A percentile compares a stretch with the other conserved stretches of the same genome.
These are phyloP conservation scores for Tricholoma sp. DNA, from an alignment of 768 basidiomycete genomes.

Conservation along the genomic window DNA sequence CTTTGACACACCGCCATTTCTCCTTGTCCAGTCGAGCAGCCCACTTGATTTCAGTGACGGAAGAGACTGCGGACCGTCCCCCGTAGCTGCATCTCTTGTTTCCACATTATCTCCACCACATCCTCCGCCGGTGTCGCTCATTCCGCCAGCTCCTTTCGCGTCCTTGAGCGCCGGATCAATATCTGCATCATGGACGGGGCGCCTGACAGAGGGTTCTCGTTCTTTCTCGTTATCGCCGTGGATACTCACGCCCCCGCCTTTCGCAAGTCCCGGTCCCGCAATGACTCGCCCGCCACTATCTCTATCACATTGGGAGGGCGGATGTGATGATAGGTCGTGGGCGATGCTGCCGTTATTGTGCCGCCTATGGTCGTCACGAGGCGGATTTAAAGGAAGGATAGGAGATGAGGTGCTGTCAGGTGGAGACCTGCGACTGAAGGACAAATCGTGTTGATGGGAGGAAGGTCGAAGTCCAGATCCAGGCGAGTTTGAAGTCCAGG, in stretches of 20 bases:
- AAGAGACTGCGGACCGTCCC: constrained; percentile 40
- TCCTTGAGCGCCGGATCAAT: constrained; percentile 9
- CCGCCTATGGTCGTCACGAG: constrained; percentile 30
- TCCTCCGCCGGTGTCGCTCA: neutral
- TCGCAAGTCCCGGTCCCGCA: constrained; percentile 15
- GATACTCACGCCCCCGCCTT: constrained; percentile 17
- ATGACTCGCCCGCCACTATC: constrained; percentile 15
- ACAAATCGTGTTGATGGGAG: constrained; percentile 26
- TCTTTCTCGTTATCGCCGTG: constrained; percentile 20
- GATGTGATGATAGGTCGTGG: constrained; percentile 3
- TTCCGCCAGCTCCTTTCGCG: constrained; percentile 4
- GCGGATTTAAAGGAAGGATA: constrained; percentile 26
- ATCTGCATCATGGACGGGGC: constrained; percentile 12
- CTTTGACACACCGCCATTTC: constrained; percentile 10
- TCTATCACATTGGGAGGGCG: constrained; percentile 10
- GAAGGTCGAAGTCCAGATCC: constrained; percentile 20
- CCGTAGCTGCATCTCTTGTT: constrained; percentile 12
- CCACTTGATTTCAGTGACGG: constrained; percentile 76
- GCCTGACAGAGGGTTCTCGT: constrained; percentile 12
- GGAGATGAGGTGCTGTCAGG: constrained; percentile 21
- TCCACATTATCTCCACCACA: constrained; percentile 11
- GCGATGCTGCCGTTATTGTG: constrained; percentile 16
- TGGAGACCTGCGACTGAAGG: constrained; percentile 18
- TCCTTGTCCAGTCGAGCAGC: constrained; percentile 51
- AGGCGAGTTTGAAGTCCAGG: constrained; percentile 19